Evolutionary conservation across 257 asterid genomes (phyloP), one percentile per base, ranked within the genome.

Genomic region (Solanum chiquidenum): DNA sequence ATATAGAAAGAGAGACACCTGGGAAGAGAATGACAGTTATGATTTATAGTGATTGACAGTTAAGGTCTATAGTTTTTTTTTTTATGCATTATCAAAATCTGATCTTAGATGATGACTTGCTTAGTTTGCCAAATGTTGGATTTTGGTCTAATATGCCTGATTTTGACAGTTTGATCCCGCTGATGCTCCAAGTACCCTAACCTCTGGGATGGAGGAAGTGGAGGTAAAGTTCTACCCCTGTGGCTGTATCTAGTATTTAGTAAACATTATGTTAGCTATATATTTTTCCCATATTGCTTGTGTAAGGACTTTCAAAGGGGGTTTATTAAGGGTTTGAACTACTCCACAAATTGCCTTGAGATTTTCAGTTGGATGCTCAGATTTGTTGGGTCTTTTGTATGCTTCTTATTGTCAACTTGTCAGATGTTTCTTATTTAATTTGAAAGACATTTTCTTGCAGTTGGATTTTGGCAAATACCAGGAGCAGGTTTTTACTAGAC

Each of bases 111-210:
- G 86, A 79, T 84, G 71, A 60, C 58, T 85, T 42, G 33, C 37
- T 73, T 86, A 64, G 29, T 86, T 89, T 12, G 80, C 52, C 5
- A 18, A 44, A 37, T 71, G 29, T 73, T 89, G 83, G 86, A 84
- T 64, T 68, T 42, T 71, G 84, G 83, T 87, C 60, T 71, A 25
- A 44, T 34, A 86, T 86, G 49, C 85, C 64, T 35, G 84, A 64
- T 75, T 87, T 93, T 42, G 89, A 89, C 94, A 93, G 97, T 83
- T 93, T 90, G 97, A 95, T 91, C 95, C 88, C 87, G 89, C 74
- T 42, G 95, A 90, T 90, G 93, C 90, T 89, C 88, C 93, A 58
- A 84, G 89, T 93, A 84, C 92, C 80, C 98, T 88, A 87, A 88
- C 91, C 87, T 92, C 94, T 5, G 91, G 89, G 84, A 85, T 77